Evolutionary conservation across 352 stramenopile genomes (phyloP), one percentile per base, ranked within the genome.

Genomic region (Pythium sp.): DNA sequence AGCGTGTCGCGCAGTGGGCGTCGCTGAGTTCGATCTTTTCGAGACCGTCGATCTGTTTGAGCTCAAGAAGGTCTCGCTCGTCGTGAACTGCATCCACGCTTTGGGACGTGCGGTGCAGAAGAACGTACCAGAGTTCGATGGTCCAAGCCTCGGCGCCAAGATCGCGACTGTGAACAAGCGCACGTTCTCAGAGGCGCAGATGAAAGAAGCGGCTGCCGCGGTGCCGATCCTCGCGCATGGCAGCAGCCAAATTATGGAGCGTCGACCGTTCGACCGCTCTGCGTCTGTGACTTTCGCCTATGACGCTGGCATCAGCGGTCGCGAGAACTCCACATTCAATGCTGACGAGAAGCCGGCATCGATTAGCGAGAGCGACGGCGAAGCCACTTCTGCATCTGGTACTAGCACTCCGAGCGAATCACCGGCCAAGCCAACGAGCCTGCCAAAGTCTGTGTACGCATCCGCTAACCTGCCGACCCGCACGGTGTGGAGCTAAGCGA

Each of bases 31-130:
- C 66, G 90, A 96, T 69, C 72, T 97, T n/a, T 97, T 97, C 58
- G 90, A 96, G 72, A 97, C 91, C 1, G 84, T 97, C 14, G 91
- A 97, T 53, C 71, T 97, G 15, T 97, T 87, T 65, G 90, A 97
- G 65, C 81, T 87, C 24, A 97, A 97, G 72, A 94, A 97, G 62
- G 36, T 96, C 3, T 78, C 77, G 28, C 73, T 91, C n/a, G 91
- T 97, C 26, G 82, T 93, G 24, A 86, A 90, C 47, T 96, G 89
- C 68, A 79, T 97, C 62, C 87, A 95, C 46, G 90, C 90, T 1
- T 75, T 97, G 0, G 89, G 87, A 24, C 85, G 87, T 26, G 81
- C 83, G 0, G 74, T 95, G 24, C 82, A 89, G 51, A 93, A 92
- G 77, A 90, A 87, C 22, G 75, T 90, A 26, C 79, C 85, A 0